Evolutionary conservation across 2,329 filamentous ascomycete species (phyloP).

Genomic region (Monosporascus cannonballus): DNA sequence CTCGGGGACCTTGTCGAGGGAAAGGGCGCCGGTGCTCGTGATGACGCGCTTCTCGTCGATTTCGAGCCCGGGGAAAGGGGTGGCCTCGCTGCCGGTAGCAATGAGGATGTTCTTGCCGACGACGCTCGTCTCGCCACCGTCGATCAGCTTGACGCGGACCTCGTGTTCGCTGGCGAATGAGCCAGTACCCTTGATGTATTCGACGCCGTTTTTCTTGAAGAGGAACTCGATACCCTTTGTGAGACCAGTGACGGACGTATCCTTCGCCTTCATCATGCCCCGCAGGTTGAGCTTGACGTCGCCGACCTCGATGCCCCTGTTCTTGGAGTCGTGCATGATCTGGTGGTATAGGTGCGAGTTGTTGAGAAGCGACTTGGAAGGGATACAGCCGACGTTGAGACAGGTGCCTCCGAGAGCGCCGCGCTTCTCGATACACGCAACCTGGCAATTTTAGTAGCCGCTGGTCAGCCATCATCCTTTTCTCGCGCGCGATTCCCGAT

Average conservation of each 20-base stretch:
- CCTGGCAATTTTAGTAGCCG: constrained; percentile 44
- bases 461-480: constrained; percentile 1
- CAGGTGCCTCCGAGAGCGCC: constrained; percentile 92
- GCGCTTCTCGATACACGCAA: constrained; percentile 97
- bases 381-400: constrained; percentile 98
- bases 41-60: constrained; percentile 98
- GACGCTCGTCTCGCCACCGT: constrained; percentile 84
- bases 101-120: constrained; percentile 97
- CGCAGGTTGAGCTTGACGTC: constrained; percentile 93
- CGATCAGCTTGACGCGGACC: constrained; percentile 81
- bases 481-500: background rate
- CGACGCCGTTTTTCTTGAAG: constrained; percentile 98
- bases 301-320: constrained; percentile 93
- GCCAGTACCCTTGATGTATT: constrained; percentile 92
- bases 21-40: constrained; percentile 90
- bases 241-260: constrained; percentile 77
- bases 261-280: constrained; percentile 99
- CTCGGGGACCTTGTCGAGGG: constrained; percentile 85
- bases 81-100: constrained; percentile 90
- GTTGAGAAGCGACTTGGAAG: constrained; percentile 98
- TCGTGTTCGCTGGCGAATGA: constrained; percentile 86
- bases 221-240: constrained; percentile 98
- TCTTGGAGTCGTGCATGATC: constrained; percentile 93
- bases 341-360: constrained; percentile 98
- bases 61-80: constrained; percentile 90